Conservation (phyloP, 805 yeast genomes). For the Debaryomyces prosopidis region DNA sequence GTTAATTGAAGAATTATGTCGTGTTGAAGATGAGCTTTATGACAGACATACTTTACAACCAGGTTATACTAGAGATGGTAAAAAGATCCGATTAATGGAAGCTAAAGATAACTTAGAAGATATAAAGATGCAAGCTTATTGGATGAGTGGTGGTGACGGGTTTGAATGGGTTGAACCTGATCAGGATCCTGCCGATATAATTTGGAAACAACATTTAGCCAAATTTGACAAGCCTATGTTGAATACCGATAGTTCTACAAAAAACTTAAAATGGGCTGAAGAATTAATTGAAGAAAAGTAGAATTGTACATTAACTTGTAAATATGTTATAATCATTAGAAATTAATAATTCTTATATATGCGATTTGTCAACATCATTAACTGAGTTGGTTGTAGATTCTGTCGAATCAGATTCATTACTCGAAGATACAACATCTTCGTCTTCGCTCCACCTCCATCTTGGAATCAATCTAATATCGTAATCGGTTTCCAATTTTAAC, state of each 20-base stretch:
- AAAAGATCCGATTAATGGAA: conserved; percentile 39
- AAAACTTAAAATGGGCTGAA: conserved; percentile 41
- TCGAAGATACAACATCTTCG: not conserved
- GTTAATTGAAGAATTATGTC: conserved; percentile 39
- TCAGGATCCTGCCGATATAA: conserved; percentile 77
- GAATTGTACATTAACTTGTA: not conserved
- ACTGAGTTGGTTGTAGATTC: not conserved
- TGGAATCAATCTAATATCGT: conserved; percentile 41
- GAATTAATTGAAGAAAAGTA: conserved; percentile 28
- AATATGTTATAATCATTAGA: not conserved
- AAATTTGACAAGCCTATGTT: conserved; percentile 22
- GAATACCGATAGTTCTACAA: conserved; percentile 11
- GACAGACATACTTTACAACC: conserved; percentile 30
- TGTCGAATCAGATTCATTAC: not conserved
- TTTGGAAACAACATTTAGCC: conserved; percentile 36
- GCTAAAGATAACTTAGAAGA: conserved; percentile 63
- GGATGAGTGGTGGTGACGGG: conserved; percentile 86
- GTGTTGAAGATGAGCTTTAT: conserved; percentile 24
- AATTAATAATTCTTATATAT: conserved; percentile 2
- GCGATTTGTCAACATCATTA: conserved; percentile 5
- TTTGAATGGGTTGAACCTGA: conserved; percentile 91
- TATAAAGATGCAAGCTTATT: conserved; percentile 71
- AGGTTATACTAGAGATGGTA: conserved; percentile 37
- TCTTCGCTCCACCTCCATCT: conserved; percentile 13
- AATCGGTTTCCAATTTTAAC: conserved; percentile 37